Evolutionary conservation across 1,284 basidiomycete species (phyloP), one percentile per base, ranked within the genome.

Genomic region (Inonotus hispidus): DNA sequence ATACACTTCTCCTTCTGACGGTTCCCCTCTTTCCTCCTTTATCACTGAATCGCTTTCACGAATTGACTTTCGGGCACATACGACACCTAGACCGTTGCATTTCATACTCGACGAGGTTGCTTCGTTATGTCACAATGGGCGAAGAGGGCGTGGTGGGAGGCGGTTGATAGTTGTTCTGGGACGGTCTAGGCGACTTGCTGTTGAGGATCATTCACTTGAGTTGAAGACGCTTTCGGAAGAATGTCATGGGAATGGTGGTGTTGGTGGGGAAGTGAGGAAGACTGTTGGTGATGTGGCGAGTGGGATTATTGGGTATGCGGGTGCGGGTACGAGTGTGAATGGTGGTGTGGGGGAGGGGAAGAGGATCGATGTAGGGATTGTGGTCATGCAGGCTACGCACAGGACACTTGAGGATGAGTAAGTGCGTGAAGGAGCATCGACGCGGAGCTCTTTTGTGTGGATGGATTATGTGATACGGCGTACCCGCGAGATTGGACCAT

Each of bases 271-370:
- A 66, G 83, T 93, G 63, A 79, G 82, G 70, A 90, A 90, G 79
- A 92, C 91, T 3, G 78, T 93, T 49, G 92, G 92, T 2, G 90
- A 93, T 71, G 83, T 88, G n/a, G 88, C 84, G 11, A 83, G 85
- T 19, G 84, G 85, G 29, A 81, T 92, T 69, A 82, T 92, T 14
- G 41, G 41, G 16, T n/a, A n/a, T 43, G 16, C 41, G 41, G 19
- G 41, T 1, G 7, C 41, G 41, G 5, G 16, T 16, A n/a, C 41
- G 8, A n/a, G 41, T 43, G 32, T 8, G 32, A 8, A 32, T 32
- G 77, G n/a, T n/a, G n/a, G n/a, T n/a, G n/a, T n/a, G n/a, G n/a
- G n/a, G n/a, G n/a, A n/a, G n/a, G n/a, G 87, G 6, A 77, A 81
- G 1, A 81, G 84, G 1, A 76, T 78, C 58, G 79, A 80, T 45